These are phyloP conservation scores for Penicillium nordicum DNA, from an alignment of 2,329 filamentous ascomycete genomes.

Conservation along the genomic window DNA sequence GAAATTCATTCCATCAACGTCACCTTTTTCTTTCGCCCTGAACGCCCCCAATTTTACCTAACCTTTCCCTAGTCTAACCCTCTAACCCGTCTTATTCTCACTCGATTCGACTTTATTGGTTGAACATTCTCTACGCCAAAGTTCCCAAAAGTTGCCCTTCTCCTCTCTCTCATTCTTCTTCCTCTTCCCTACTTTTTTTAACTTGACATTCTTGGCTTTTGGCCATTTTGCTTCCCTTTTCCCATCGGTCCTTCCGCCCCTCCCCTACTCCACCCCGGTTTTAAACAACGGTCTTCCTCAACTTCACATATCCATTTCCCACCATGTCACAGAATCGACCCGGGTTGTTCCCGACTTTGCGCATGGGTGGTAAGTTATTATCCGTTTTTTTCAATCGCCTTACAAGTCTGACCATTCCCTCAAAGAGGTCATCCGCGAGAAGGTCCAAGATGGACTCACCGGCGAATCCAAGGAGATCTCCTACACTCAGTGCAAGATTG, in stretches of 20 bases:
- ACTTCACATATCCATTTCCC: slow-evolving; percentile 23
- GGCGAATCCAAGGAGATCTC: slow-evolving; percentile 95
- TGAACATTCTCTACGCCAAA: slow-evolving; percentile 18
- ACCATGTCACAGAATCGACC: slow-evolving; percentile 88
- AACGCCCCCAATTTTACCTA: slow-evolving; percentile 19
- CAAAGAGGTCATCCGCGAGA: slow-evolving; percentile 97
- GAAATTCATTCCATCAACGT: slow-evolving; percentile 7
- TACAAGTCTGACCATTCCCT: slow-evolving; percentile 8
- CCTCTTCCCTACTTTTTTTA: slow-evolving; percentile 20
- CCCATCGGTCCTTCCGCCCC: slow-evolving; percentile 36
- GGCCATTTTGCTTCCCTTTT: slow-evolving; percentile 29
- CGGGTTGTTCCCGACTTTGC: slow-evolving; percentile 80
- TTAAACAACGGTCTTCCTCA: slow-evolving; percentile 48
- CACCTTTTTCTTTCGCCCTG: slow-evolving; percentile 10
- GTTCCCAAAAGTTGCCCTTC: slow-evolving; percentile 19
- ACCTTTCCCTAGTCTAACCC: slow-evolving; percentile 18
- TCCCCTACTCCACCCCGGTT: slow-evolving; percentile 31
- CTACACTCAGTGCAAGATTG: slow-evolving; percentile 99
- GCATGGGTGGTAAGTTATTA: slow-evolving; percentile 85
- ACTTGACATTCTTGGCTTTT: slow-evolving; percentile 31
- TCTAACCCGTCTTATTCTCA: slow-evolving; percentile 15
- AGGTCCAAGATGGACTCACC: slow-evolving; percentile 96
- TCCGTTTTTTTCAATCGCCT: slow-evolving; percentile 19
- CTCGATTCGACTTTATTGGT: slow-evolving; percentile 14
- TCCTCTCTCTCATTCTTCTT: slow-evolving; percentile 16